These are phyloP conservation scores for Talaromyces sp. DNA, from an alignment of 2,329 filamentous ascomycete genomes.

Conservation along the genomic window DNA sequence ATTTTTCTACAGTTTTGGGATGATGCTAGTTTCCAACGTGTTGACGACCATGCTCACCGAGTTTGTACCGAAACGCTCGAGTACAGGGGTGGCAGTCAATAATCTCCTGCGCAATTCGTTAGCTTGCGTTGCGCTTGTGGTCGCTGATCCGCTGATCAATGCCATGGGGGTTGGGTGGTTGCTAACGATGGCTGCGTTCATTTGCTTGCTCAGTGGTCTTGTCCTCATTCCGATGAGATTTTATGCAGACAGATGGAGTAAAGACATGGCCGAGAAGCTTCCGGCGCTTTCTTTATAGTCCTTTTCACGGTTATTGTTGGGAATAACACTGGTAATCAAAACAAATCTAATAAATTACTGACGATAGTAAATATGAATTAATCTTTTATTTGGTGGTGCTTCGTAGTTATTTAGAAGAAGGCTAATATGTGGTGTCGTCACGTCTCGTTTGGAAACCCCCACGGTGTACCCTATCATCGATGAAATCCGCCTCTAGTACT, in stretches of 20 bases:
- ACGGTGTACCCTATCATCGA: no score
- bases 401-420: no score
- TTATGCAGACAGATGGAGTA: conserved; percentile 3
- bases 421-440: no score
- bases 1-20: conserved; percentile 71
- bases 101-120: conserved; percentile 78
- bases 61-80: conserved; percentile 68
- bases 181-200: conserved; percentile 50
- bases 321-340: no score
- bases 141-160: conserved; percentile 64
- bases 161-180: conserved; percentile 72
- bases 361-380: no score
- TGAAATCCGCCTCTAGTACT: no score
- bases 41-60: conserved; percentile 79
- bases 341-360: no score
- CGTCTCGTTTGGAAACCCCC: no score
- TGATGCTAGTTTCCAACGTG: conserved; percentile 71
- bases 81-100: conserved; percentile 70
- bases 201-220: conserved; percentile 49
- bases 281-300: not conserved
- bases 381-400: no score
- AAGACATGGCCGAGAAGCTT: conserved; percentile 4
- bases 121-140: conserved; percentile 62
- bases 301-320: no score
- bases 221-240: not conserved